Conservation (phyloP, 2,329 filamentous ascomycete genomes). For the Aureobasidium subglaciale region DNA sequence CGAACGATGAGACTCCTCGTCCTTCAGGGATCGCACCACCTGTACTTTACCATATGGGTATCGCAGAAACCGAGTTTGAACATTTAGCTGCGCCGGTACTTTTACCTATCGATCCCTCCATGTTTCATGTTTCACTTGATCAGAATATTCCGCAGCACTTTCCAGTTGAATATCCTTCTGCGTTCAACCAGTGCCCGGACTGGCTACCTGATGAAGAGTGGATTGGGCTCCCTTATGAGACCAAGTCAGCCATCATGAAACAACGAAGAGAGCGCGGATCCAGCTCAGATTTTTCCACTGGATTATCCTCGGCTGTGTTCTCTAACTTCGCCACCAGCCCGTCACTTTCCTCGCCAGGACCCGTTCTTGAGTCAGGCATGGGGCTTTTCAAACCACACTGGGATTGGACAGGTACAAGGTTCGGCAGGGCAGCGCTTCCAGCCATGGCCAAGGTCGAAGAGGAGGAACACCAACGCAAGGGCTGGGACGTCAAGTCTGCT, state of each 20-base stretch:
- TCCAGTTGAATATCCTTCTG: not conserved
- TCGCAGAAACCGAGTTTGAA: no score
- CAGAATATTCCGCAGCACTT: not conserved
- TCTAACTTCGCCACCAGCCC: not conserved
- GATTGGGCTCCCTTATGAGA: not conserved
- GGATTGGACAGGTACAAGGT: not conserved
- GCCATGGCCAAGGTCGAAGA: not conserved
- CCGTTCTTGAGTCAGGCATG: not conserved
- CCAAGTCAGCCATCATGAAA: not conserved
- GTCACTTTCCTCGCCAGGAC: not conserved
- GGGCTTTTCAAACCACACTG: not conserved
- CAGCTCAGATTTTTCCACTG: not conserved
- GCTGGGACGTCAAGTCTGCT: conserved; percentile 18
- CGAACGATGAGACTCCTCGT: not conserved
- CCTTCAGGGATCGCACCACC: not conserved
- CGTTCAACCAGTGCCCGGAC: not conserved
- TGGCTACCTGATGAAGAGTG: not conserved
- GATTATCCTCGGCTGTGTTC: not conserved
- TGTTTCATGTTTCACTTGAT: not conserved
- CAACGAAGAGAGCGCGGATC: conserved; percentile 4
- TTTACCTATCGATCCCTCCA: not conserved
- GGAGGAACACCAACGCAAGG: not conserved
- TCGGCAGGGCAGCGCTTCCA: conserved; percentile 13
- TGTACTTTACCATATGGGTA: no score
- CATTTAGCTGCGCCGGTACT: not conserved